These are phyloP conservation scores for Takashimella tepidaria DNA, from an alignment of 1,284 basidiomycete genomes.

Conservation along the genomic window DNA sequence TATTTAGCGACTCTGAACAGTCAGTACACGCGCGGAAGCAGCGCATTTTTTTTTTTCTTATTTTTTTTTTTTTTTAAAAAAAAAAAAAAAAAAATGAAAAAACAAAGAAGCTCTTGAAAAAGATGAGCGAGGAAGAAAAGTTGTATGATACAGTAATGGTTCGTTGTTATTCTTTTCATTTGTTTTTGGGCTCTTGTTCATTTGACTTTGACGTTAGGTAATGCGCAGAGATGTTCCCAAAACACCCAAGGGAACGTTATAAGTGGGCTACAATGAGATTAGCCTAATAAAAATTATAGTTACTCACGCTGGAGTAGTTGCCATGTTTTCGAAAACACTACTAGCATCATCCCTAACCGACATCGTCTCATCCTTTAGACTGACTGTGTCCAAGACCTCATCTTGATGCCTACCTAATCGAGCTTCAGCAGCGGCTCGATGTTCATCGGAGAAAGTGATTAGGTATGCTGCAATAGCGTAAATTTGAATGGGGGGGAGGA, in stretches of 20 bases:
- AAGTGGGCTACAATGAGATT: constrained; percentile 11
- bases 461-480: constrained; percentile 30
- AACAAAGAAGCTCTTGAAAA: too few relatives aligned
- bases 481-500: constrained; percentile 11
- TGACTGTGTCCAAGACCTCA: not conserved
- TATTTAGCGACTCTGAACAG: too few relatives aligned
- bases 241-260: constrained; percentile 32
- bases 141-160: not conserved
- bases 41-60: too few relatives aligned
- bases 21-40: too few relatives aligned
- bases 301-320: not conserved
- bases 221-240: constrained; percentile 13
- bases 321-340: not conserved
- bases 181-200: not conserved
- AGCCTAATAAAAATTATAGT: not conserved
- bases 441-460: constrained; percentile 18
- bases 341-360: not conserved
- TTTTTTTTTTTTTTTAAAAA: too few relatives aligned
- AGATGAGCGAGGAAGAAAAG: not conserved
- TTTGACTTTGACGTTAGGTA: constrained; percentile 9
- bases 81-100: too few relatives aligned
- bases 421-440: constrained; percentile 5
- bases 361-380: not conserved
- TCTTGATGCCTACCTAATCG: not conserved
- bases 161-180: not conserved